These are phyloP conservation scores for Nemophila menziesii DNA, from an alignment of 257 asterid species.

Conservation along the genomic window DNA sequence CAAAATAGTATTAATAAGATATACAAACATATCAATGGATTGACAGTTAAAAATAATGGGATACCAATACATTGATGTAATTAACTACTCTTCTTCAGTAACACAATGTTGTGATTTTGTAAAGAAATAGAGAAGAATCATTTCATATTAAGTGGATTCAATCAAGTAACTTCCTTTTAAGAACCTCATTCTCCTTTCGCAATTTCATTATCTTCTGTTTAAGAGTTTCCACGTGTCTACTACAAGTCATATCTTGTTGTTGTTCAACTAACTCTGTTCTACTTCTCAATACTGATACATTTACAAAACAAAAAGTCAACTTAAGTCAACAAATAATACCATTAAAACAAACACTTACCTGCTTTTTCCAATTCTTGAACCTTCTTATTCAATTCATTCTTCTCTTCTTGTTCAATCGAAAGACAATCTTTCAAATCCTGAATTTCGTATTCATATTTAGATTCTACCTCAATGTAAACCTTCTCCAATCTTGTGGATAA, in stretches of 20 bases:
- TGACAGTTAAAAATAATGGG: too few species aligned
- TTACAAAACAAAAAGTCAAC: not conserved
- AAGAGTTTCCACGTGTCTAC: conserved; percentile 24
- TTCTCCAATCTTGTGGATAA: conserved; percentile 19
- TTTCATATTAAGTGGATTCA: too few species aligned
- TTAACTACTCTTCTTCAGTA: too few species aligned
- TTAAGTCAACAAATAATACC: too few species aligned
- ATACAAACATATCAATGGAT: too few species aligned
- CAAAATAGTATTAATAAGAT: too few species aligned
- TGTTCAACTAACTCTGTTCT: conserved; percentile 23
- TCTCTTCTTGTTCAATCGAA: conserved; percentile 30
- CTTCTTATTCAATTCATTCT: conserved; percentile 23
- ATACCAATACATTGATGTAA: too few species aligned
- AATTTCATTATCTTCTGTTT: conserved; percentile 37
- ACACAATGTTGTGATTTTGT: too few species aligned
- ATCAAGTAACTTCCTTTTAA: conserved; percentile 16
- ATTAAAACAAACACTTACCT: conserved; percentile 15
- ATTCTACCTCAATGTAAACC: conserved; percentile 23
- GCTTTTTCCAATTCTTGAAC: conserved; percentile 29
- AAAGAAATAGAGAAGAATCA: too few species aligned
- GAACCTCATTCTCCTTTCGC: conserved; percentile 34
- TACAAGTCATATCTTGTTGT: conserved; percentile 21
- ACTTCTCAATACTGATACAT: conserved; percentile 21
- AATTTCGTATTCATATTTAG: conserved; percentile 30
- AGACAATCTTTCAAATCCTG: conserved; percentile 34